These are phyloP conservation scores for Xylariaceae sp. DNA, from an alignment of 2,329 filamentous ascomycete species.

Conservation along the genomic window DNA sequence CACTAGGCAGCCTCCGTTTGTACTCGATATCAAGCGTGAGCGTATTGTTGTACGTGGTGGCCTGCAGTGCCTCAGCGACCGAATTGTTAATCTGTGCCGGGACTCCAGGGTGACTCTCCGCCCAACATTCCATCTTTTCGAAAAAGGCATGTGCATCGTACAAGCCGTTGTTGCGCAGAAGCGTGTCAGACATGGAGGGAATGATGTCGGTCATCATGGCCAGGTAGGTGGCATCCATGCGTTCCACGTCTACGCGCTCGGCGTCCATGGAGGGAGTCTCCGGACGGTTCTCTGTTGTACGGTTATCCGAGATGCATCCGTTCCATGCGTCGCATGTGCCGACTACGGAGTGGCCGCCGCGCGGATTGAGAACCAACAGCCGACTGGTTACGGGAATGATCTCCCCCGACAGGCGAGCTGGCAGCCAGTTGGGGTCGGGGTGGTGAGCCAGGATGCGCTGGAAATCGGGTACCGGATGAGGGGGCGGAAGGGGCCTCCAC, in stretches of 20 bases:
- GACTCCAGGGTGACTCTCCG: slow-evolving; percentile 14
- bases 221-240: slow-evolving; percentile 18
- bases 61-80: slow-evolving; percentile 11
- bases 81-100: slow-evolving; percentile 9
- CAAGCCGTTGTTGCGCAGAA: slow-evolving; percentile 15
- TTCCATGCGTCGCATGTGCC: slow-evolving; percentile 20
- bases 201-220: slow-evolving; percentile 20
- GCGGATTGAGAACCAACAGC: slow-evolving; percentile 14
- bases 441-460: slow-evolving; percentile 6
- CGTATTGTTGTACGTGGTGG: slow-evolving; percentile 11
- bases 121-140: slow-evolving; percentile 12
- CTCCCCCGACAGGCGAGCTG: slow-evolving; percentile 12
- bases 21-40: slow-evolving; percentile 21
- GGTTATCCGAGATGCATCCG: slow-evolving; percentile 4
- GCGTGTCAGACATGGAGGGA: slow-evolving; percentile 22
- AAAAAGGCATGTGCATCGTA: slow-evolving; percentile 16
- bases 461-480: slow-evolving; percentile 18
- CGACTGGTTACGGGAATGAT: slow-evolving; percentile 12
- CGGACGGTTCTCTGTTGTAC: too few relatives aligned
- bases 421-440: slow-evolving; percentile 18
- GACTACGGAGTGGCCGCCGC: slow-evolving; percentile 11
- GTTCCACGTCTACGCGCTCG: slow-evolving; percentile 10
- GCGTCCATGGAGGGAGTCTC: slow-evolving; percentile 1
- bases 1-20: slow-evolving; percentile 15
- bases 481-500: slow-evolving; percentile 12